phyloP scores from a whole-genome alignment of 2,329 filamentous ascomycete genomes.

The Exophiala sideris region DNA sequence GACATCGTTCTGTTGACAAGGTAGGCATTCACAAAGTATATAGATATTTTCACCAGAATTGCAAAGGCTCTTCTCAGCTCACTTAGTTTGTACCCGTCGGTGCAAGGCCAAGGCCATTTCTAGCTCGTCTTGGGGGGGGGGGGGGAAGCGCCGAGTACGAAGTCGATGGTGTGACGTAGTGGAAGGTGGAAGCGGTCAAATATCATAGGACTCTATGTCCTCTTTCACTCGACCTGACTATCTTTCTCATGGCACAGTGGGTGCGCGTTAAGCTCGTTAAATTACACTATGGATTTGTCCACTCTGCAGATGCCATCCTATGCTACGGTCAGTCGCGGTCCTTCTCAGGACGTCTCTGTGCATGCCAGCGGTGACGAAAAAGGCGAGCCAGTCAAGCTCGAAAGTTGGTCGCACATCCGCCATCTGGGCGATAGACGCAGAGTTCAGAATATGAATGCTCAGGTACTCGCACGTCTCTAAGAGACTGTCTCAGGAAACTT shows the following conservation, averaged over 20 bases:
- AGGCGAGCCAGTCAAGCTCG: neutral
- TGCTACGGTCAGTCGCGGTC: neutral
- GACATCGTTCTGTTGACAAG: neutral
- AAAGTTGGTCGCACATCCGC: neutral
- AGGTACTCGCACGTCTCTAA: neutral
- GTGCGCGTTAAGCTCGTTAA: neutral
- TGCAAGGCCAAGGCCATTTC: neutral
- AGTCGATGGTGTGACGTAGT: neutral
- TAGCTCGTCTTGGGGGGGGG: too few species aligned
- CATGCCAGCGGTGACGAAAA: neutral
- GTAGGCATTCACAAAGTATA: neutral
- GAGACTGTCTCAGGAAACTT: neutral
- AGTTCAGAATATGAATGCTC: neutral
- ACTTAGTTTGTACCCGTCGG: too few species aligned
- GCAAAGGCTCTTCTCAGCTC: neutral
- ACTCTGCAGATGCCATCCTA: neutral
- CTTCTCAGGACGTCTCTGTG: neutral
- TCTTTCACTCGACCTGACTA: neutral
- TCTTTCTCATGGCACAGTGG: neutral
- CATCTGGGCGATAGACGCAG: neutral
- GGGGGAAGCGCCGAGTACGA: neutral
- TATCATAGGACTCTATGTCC: neutral
- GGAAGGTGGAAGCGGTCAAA: neutral
- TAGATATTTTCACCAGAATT: neutral
- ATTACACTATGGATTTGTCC: neutral